These are phyloP conservation scores for Trichosporon inkin DNA, from an alignment of 1,284 basidiomycete genomes.

Conservation along the genomic window DNA sequence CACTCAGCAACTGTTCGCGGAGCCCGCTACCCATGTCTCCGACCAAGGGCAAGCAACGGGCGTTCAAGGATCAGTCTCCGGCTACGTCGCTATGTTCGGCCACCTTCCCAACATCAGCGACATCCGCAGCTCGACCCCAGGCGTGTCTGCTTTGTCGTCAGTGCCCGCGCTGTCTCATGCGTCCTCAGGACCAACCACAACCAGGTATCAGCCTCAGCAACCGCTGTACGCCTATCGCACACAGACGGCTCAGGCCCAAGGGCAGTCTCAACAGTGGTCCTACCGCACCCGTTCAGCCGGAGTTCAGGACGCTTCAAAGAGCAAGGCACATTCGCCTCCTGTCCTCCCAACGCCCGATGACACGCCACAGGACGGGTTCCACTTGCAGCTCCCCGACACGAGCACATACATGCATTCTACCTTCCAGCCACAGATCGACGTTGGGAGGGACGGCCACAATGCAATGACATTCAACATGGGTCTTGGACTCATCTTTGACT, in stretches of 20 bases:
- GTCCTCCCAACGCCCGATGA: background rate
- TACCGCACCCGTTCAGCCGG: background rate
- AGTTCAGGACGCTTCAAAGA: background rate
- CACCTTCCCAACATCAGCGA: conserved; percentile 1
- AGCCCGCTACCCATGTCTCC: background rate
- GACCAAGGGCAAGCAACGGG: background rate
- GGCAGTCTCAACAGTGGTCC: background rate
- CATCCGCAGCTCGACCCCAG: background rate
- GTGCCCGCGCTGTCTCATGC: background rate
- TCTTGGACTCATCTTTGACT: background rate
- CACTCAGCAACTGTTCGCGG: background rate
- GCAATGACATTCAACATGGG: background rate
- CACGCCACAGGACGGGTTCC: background rate
- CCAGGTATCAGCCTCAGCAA: background rate
- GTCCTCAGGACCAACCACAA: background rate
- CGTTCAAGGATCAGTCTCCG: background rate
- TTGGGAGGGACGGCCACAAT: background rate
- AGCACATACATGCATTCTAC: too few relatives aligned
- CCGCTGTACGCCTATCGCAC: background rate
- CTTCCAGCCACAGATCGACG: background rate
- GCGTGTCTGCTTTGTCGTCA: background rate
- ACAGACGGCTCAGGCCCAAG: background rate
- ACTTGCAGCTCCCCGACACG: background rate
- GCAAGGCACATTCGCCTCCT: background rate
- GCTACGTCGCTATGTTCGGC: conserved; percentile 1